Evolutionary conservation across 2,329 filamentous ascomycete genomes (phyloP).

Genomic region (Lachnellula arida): DNA sequence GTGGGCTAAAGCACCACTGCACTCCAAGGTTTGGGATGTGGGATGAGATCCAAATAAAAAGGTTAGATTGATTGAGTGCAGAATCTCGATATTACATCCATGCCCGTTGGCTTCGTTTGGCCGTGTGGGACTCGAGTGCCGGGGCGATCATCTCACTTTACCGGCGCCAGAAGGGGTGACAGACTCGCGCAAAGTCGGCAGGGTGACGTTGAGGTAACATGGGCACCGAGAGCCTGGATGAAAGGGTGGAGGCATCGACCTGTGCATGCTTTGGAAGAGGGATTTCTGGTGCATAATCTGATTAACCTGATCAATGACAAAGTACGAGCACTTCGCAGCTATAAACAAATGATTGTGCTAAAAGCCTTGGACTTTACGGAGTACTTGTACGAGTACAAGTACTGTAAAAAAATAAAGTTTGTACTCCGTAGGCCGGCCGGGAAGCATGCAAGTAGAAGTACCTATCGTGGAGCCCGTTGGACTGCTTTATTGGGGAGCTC

Average conservation of each 20-base stretch:
- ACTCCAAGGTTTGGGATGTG: background rate
- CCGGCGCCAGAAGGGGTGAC: slow-evolving; percentile 2
- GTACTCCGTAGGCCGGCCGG: background rate
- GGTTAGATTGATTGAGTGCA: slow-evolving; percentile 1
- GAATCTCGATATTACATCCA: background rate
- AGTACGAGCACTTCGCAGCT: too few species aligned
- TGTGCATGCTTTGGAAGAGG: background rate
- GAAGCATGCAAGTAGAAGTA: background rate
- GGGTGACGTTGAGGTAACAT: background rate
- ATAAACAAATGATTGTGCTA: too few species aligned
- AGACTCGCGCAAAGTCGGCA: background rate
- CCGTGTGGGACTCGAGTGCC: slow-evolving; percentile 1
- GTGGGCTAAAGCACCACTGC: background rate
- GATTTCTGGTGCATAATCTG: background rate
- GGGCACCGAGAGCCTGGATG: slow-evolving; percentile 3
- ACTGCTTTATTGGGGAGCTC: background rate
- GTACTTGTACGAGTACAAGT: too few species aligned
- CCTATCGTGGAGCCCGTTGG: background rate
- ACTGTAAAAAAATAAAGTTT: background rate
- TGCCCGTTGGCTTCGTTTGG: background rate
- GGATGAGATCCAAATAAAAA: background rate
- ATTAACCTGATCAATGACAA: too few species aligned
- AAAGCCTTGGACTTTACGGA: too few species aligned
- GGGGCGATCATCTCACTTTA: slow-evolving; percentile 3
- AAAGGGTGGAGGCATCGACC: background rate